phyloP scores from a whole-genome alignment of 164 flowering plant genomes.

The Berberis thunbergii region DNA sequence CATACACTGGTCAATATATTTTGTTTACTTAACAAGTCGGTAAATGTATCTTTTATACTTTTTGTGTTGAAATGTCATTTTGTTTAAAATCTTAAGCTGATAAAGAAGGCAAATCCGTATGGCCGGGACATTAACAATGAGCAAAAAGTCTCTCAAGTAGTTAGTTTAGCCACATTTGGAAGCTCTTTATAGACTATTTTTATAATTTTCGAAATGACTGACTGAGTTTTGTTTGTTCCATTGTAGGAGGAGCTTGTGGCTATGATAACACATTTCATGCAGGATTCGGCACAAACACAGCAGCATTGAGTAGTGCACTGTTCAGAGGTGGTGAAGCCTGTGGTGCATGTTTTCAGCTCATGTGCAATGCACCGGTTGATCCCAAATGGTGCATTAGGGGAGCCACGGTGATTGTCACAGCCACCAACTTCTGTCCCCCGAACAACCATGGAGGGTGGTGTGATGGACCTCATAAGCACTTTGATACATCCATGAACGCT shows the following conservation, averaged over 20 bases:
- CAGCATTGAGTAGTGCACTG: constrained; percentile 60
- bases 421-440: constrained; percentile 86
- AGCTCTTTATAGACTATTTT: not conserved
- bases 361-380: constrained; percentile 36
- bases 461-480: constrained; percentile 59
- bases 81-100: too few relatives aligned
- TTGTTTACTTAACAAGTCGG: too few relatives aligned
- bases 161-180: not conserved
- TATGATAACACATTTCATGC: constrained; percentile 64
- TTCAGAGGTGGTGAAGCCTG: constrained; percentile 57
- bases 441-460: constrained; percentile 86
- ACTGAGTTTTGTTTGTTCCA: not conserved
- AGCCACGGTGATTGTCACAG: constrained; percentile 43
- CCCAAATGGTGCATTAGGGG: constrained; percentile 58
- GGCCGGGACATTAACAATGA: too few relatives aligned
- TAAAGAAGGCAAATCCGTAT: too few relatives aligned
- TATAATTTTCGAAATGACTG: not conserved
- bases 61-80: too few relatives aligned
- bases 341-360: constrained; percentile 66
- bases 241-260: constrained; percentile 82
- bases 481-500: constrained; percentile 71
- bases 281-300: constrained; percentile 64
- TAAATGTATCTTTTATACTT: too few relatives aligned
- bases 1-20: too few relatives aligned
- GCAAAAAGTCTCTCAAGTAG: not conserved